Base-by-base conservation (phyloP, 495 filamentous ascomycete species). In the Talaromyces adpressus region DNA sequence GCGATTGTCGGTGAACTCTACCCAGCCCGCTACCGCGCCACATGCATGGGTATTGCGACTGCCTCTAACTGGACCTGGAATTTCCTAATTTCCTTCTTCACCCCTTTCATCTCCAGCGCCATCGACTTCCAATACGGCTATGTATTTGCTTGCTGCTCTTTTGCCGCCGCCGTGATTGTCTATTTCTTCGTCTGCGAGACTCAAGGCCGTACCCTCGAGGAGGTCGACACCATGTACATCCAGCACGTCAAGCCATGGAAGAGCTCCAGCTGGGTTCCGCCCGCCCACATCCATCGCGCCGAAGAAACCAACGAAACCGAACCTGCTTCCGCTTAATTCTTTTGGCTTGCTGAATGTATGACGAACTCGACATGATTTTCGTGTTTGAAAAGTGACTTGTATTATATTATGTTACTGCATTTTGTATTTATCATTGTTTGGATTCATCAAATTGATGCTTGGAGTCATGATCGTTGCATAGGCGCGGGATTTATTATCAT, bases 61-160 rank as follows among this genome's bases (percentile, higher is more conserved):
- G 86, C 88, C 6, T 82, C 85, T 61, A 96, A 95, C 79, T 96
- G 92, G 92, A 83, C 87, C 62, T 94, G 87, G 88, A 96, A 95
- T 74, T 96, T 93, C 80, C 72, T 93, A 66, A 86, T 94, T 68
- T 85, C 86, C 11, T 91, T 94, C 81, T 90, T 93, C 77, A 92
- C 91, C 2, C 90, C 91, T 6, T 87, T 90, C 73, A 90, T 91
- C 69, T 84, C 81, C 45, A 71, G 71, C 20, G 79, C 82, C 39
- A 93, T 95, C 66, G 79, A 85, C 64, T 93, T 86, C 75, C 74
- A 79, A 25, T 93, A 91, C 75, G 91, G 91, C 36, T 93, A 90
- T 72, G 84, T 95, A 64, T 92, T 93, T 67, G 90, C 87, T 3
- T 85, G 71, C 3, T 91, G 86, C 77, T 88, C 85, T 70, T 74